phyloP scores from a whole-genome alignment of 208 protist species.

The Leishmania lainsoni region DNA sequence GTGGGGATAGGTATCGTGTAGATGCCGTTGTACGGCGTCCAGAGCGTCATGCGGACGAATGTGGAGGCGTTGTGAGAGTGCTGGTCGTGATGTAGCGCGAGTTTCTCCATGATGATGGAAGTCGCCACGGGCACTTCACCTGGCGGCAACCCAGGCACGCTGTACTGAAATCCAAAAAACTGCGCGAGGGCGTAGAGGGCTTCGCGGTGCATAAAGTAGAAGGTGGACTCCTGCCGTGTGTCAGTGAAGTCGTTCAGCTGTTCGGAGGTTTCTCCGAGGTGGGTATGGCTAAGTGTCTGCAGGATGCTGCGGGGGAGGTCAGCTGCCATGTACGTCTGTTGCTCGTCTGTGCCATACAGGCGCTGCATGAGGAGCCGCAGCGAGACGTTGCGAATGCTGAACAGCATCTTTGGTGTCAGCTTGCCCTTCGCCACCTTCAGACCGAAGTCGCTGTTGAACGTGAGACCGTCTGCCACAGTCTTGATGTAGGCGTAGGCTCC shows the following conservation, averaged over 20 bases:
- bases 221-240: conserved; percentile 65
- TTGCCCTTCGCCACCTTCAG: conserved; percentile 54
- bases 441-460: conserved; percentile 77
- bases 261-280: conserved; percentile 27
- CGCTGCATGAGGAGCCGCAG: conserved; percentile 70
- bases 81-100: conserved; percentile 45
- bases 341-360: conserved; percentile 84
- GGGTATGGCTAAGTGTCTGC: conserved; percentile 47
- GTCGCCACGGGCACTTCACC: conserved; percentile 77
- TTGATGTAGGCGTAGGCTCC: conserved; percentile 69
- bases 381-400: conserved; percentile 71
- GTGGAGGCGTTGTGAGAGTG: conserved; percentile 42
- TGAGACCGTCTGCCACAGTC: conserved; percentile 79
- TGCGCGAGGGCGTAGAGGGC: conserved; percentile 80
- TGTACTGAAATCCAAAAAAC: conserved; percentile 83
- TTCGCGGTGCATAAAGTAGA: conserved; percentile 88
- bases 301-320: conserved; percentile 75
- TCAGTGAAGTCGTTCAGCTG: conserved; percentile 71
- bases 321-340: conserved; percentile 83
- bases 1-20: conserved; percentile 50
- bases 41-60: conserved; percentile 64
- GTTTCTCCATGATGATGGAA: conserved; percentile 76
- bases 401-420: conserved; percentile 54
- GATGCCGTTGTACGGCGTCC: conserved; percentile 72
- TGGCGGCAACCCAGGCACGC: conserved; percentile 57